phyloP scores from a whole-genome alignment of 352 stramenopile species.

The Phytophthora foliorum region DNA sequence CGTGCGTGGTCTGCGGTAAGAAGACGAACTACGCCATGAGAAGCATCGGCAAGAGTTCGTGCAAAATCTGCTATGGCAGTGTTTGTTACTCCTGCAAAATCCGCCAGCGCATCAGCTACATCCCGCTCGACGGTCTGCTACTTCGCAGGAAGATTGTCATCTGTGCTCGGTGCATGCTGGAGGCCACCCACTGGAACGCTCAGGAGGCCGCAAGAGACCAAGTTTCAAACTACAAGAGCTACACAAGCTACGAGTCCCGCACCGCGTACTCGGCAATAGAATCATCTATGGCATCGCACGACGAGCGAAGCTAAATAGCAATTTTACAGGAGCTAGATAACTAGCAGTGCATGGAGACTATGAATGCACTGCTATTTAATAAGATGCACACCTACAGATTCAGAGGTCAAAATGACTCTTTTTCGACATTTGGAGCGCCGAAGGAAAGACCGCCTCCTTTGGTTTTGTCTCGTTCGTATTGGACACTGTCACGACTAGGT shows the following conservation, averaged over 20 bases:
- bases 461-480: too few species aligned
- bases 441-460: too few species aligned
- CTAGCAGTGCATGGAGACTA: not conserved
- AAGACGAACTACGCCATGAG: slow-evolving; percentile 32
- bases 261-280: slow-evolving; percentile 23
- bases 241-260: slow-evolving; percentile 17
- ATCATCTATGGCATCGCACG: slow-evolving; percentile 26
- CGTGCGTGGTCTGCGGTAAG: slow-evolving; percentile 41
- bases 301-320: slow-evolving; percentile 7
- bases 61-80: slow-evolving; percentile 39
- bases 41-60: slow-evolving; percentile 37
- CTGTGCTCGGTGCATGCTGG: slow-evolving; percentile 47
- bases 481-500: too few species aligned
- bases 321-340: not conserved
- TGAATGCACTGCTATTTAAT: too few species aligned
- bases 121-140: slow-evolving; percentile 38
- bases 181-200: slow-evolving; percentile 41
- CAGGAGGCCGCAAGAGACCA: slow-evolving; percentile 35
- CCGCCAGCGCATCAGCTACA: slow-evolving; percentile 49
- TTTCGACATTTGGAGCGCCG: too few species aligned
- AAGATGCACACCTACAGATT: too few species aligned
- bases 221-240: not conserved
- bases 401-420: too few species aligned
- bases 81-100: slow-evolving; percentile 52
- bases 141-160: slow-evolving; percentile 49